Evolutionary conservation across 306 rosid genomes (phyloP), one percentile per base, ranked within the genome.

Genomic region (Spatholobus suberectus): DNA sequence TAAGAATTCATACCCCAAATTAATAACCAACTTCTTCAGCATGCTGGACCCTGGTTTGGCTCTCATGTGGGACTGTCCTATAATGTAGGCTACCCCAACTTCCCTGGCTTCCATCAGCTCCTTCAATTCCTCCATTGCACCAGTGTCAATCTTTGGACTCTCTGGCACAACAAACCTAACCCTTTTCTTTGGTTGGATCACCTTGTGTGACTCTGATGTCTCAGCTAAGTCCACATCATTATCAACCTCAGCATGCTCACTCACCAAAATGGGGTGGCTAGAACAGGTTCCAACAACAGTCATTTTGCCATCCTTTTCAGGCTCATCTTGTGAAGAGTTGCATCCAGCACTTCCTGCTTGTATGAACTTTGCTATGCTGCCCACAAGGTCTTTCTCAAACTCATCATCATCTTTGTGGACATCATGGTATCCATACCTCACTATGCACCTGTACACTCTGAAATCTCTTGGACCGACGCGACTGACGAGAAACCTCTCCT

Each of bases 331-430:
- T 20, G 81, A 17, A 41, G 46, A 8, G 55, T 37, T 38, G 49
- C 29, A 1, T 59, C 35, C 89, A 1, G 73, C 2, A 74, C 76
- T 83, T 55, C 84, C 89, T 0, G 88, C 70, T 52, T 89, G 89
- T 35, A 96, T 92, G 89, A 93, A 96, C 89, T 93, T 94, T n/a
- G 97, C 99, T 76, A 96, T 90, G 82, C 99, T 90, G 49, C 91
- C 89, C 24, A 96, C 82, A n/a, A 96, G 98, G 76, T 96, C 98
- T 0, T 89, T 93, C 87, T 96, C 99, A 59, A 96, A 96, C 81
- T 91, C 92, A 1, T 93, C 2, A 17, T 93, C 99, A 26, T 96
- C 97, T 83, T 87, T 89, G 77, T 93, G 99, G 37, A 96, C 55
- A n/a, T 96, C 97, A 2, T 91, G 89, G 77, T 95, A 95, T 24